A percentile compares a stretch with the other conserved stretches of the same genome.
Evolutionary conservation across 805 yeast genomes (phyloP).

Genomic region (Candida golubevii): DNA sequence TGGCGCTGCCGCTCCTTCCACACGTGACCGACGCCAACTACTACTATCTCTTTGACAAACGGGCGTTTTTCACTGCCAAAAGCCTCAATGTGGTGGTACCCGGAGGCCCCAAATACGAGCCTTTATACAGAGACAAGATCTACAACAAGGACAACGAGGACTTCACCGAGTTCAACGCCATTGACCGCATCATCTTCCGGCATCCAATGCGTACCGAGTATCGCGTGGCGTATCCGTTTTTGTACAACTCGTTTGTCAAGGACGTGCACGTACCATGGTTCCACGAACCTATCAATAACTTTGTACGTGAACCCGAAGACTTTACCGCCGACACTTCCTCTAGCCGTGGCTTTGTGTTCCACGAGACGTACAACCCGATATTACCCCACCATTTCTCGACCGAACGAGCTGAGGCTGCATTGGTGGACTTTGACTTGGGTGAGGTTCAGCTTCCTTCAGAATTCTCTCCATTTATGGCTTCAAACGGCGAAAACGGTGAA

Average conservation of each 20-base stretch:
- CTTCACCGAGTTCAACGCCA: slow-evolving; percentile 83
- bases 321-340: not conserved
- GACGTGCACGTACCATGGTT: slow-evolving; percentile 61
- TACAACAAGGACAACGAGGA: slow-evolving; percentile 66
- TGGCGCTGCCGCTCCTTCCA: slow-evolving; percentile 68
- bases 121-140: slow-evolving; percentile 57
- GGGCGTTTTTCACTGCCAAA: slow-evolving; percentile 85
- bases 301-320: slow-evolving; percentile 39
- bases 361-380: slow-evolving; percentile 55
- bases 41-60: slow-evolving; percentile 68
- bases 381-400: slow-evolving; percentile 16
- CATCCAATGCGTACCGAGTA: slow-evolving; percentile 76
- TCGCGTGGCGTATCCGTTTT: slow-evolving; percentile 77
- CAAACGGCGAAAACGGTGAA: not conserved
- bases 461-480: slow-evolving; percentile 49
- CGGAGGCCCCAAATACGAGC: slow-evolving; percentile 96
- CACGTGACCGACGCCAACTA: slow-evolving; percentile 57
- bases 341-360: slow-evolving; percentile 52
- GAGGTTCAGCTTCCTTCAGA: slow-evolving; percentile 33
- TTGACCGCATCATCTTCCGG: slow-evolving; percentile 83
- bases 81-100: slow-evolving; percentile 84
- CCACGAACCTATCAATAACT: slow-evolving; percentile 56
- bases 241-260: slow-evolving; percentile 75
- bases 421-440: slow-evolving; percentile 12
- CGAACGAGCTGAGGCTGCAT: slow-evolving; percentile 24